Conservation (phyloP, 2,329 filamentous ascomycete genomes). For the Fusarium fujikuroi region DNA sequence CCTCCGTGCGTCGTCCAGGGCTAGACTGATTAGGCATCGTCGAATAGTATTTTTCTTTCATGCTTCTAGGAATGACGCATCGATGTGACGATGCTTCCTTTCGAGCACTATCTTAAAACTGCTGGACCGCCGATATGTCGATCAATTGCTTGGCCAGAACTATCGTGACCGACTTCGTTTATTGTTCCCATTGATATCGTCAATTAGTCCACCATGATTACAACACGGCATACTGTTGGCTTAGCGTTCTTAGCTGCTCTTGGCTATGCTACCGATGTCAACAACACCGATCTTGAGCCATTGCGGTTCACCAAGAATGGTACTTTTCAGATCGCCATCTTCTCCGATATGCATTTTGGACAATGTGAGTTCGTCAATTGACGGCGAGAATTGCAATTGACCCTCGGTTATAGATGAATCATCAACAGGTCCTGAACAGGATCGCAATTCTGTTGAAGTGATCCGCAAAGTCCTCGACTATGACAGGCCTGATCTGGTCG, state of each 20-base stretch:
- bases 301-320: constrained; percentile 33
- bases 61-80: constrained; percentile 16
- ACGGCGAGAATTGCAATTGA: not conserved
- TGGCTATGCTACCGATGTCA: constrained; percentile 1
- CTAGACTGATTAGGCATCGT: constrained; percentile 21
- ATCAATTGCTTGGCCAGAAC: not conserved
- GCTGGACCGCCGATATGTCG: not conserved
- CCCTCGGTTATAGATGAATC: constrained; percentile 14
- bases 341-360: constrained; percentile 41
- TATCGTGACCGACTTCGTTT: not conserved
- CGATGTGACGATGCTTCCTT: constrained; percentile 8
- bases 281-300: constrained; percentile 29
- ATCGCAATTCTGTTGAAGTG: constrained; percentile 66
- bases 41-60: not conserved
- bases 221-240: not conserved
- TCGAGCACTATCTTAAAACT: constrained; percentile 16
- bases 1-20: not conserved
- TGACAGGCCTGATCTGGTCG: constrained; percentile 69
- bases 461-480: constrained; percentile 67
- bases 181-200: not conserved
- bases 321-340: constrained; percentile 39
- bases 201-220: not conserved
- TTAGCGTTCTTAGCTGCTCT: constrained; percentile 10
- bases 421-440: constrained; percentile 56
- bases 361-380: constrained; percentile 22